phyloP scores from a whole-genome alignment of 306 rosid genomes.

The Citrullus amarus region DNA sequence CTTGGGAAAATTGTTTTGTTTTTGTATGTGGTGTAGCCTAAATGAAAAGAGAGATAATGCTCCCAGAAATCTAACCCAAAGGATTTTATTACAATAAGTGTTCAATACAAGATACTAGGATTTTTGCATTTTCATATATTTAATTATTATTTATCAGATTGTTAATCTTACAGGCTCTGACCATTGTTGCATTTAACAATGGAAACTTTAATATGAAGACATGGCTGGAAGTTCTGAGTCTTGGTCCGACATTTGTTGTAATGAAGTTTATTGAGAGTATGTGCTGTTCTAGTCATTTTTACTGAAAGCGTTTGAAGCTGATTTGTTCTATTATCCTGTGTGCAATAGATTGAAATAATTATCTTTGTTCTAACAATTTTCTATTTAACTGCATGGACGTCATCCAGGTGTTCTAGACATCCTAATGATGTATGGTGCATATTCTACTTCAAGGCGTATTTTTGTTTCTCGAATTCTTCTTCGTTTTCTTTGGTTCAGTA shows the following conservation, averaged over 20 bases:
- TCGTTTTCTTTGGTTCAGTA: slow-evolving; percentile 74
- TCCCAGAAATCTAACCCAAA: no score
- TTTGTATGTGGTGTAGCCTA: not conserved
- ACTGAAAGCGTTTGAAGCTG: not conserved
- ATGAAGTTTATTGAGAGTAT: slow-evolving; percentile 89
- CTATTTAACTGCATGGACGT: not conserved
- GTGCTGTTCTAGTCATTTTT: slow-evolving; percentile 13
- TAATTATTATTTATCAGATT: not conserved
- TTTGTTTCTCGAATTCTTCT: slow-evolving; percentile 64
- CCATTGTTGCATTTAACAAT: slow-evolving; percentile 74
- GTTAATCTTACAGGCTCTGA: slow-evolving; percentile 48
- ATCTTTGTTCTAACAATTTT: no score
- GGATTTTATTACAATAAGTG: no score
- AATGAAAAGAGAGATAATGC: no score
- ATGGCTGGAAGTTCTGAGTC: slow-evolving; percentile 72
- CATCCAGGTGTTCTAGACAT: slow-evolving; percentile 74
- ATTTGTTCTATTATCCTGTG: not conserved
- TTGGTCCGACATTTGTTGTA: slow-evolving; percentile 81
- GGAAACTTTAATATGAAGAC: slow-evolving; percentile 49
- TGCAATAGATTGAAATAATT: not conserved
- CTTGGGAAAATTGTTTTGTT: not conserved
- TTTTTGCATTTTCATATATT: not conserved
- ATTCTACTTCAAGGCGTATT: slow-evolving; percentile 54
- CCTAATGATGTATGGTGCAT: slow-evolving; percentile 94
- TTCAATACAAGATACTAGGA: no score